Evolutionary conservation across 352 stramenopile species (phyloP), one percentile per base, ranked within the genome.

Genomic region (Pilasporangium apinafurcum): DNA sequence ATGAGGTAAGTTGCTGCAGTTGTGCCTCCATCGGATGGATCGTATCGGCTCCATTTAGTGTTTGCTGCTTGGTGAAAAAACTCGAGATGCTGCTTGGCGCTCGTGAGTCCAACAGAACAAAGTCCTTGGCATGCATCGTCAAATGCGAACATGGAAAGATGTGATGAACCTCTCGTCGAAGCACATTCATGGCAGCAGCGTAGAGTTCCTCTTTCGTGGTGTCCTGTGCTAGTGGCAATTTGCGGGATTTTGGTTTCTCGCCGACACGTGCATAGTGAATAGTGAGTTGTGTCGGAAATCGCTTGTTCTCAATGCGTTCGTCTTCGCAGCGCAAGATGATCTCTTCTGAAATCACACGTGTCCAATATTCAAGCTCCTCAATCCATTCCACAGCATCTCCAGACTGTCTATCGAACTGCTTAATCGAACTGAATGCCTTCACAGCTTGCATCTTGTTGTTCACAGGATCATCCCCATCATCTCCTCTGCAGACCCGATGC

Each of bases 321-420:
- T 89, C 74, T 41, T 92, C 76, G 34, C 70, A 85, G n/a, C 81
- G 75, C 47, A 86, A 57, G 13, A 86, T 48, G 30, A 89, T 79
- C 58, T 90, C 81, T 48, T 88, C 71, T 3, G 65, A 74, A 12
- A 92, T 46, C 20, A 92, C 65, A 30, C 51, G 70, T 8, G 88
- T 37, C 81, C 81, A 92, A 51, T 92, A 92, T 41, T 71, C 60
- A 12, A 92, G 56, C 51, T 88, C 68, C 20, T 78, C 57, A 4
- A 76, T 29, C 12, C 65, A 54, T 26, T 67, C 40, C 0, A 92
- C 55, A 1, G 56, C 57, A 10, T 59, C 60, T 9, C 63, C 65
- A 0, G 68, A 75, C n/a, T 67, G 78, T 35, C 76, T 57, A n/a
- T 87, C 74, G 41, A 89, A 92, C 49, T 88, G 80, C 53, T 92